A percentile compares a stretch with the other conserved stretches of the same genome.
Evolutionary conservation across 164 flowering plant genomes (phyloP).

Genomic region (Euptelea pleiosperma): DNA sequence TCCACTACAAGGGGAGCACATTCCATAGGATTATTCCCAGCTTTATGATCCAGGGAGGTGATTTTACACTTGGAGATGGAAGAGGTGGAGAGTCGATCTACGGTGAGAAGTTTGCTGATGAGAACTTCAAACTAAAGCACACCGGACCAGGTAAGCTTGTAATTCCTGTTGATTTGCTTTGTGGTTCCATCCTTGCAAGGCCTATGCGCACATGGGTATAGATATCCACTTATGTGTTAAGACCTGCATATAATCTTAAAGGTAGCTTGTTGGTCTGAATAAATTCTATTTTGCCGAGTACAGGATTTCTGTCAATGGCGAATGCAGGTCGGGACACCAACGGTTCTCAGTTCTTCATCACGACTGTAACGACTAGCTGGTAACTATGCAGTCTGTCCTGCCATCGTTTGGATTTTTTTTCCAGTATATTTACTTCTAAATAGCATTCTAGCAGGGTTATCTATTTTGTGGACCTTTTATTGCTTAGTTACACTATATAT

Average conservation of each 20-base stretch:
- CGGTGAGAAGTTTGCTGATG: constrained; percentile 88
- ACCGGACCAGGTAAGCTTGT: constrained; percentile 82
- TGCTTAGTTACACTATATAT: no score
- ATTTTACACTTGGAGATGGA: constrained; percentile 90
- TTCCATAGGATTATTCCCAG: constrained; percentile 97
- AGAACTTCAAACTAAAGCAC: constrained; percentile 93
- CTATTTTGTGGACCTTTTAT: no score
- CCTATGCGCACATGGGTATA: no score
- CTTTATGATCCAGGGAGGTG: constrained; percentile 99
- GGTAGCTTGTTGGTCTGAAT: background rate
- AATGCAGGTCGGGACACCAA: constrained; percentile 91
- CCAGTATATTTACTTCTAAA: no score
- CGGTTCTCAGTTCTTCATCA: constrained; percentile 97
- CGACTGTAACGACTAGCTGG: constrained; percentile 97
- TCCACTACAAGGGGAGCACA: constrained; percentile 86
- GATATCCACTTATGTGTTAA: background rate
- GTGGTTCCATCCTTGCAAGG: background rate
- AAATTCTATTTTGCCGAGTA: background rate
- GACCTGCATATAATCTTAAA: background rate
- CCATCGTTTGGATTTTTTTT: background rate
- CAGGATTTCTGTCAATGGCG: constrained; percentile 92
- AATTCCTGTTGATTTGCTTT: background rate
- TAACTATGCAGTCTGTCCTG: constrained; percentile 22
- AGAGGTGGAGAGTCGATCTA: constrained; percentile 96
- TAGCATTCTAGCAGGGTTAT: no score